Conservation (phyloP, 441 rosid species). For the Pelargonium australe region DNA sequence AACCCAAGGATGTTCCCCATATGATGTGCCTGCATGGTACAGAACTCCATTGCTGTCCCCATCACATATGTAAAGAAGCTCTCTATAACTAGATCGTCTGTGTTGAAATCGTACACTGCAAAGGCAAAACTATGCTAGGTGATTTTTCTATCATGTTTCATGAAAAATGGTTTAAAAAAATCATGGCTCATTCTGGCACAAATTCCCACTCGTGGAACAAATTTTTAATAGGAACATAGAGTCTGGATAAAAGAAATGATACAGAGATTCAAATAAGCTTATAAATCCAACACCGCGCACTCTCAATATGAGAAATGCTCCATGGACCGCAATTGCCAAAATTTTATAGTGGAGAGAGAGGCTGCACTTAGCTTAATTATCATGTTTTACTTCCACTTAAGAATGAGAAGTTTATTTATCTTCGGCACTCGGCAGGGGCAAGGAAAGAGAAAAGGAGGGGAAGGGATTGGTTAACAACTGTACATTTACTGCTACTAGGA, state of each 20-base stretch:
- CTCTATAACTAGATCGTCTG: slow-evolving; percentile 85
- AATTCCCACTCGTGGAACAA: background rate
- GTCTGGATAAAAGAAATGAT: background rate
- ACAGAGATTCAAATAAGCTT: background rate
- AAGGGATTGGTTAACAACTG: too few species aligned
- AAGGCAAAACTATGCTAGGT: slow-evolving; percentile 16
- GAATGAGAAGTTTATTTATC: too few species aligned
- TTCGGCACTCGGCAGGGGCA: too few species aligned
- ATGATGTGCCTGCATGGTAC: slow-evolving; percentile 82
- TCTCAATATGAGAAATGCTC: background rate
- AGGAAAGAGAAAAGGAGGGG: too few species aligned
- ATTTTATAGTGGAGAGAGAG: too few species aligned
- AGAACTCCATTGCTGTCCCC: slow-evolving; percentile 97
- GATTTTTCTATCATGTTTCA: slow-evolving; percentile 6
- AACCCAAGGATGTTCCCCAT: slow-evolving; percentile 93
- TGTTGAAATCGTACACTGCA: slow-evolving; percentile 60
- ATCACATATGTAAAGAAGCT: slow-evolving; percentile 91
- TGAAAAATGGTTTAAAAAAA: background rate
- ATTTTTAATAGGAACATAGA: background rate
- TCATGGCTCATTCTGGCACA: background rate
- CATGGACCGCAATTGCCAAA: background rate
- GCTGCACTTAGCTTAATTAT: too few species aligned
- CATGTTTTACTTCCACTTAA: too few species aligned
- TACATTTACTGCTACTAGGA: too few species aligned
- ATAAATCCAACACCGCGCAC: background rate